A percentile compares a stretch with the other conserved stretches of the same genome.
Evolutionary conservation across 1,284 basidiomycete genomes (phyloP).

Genomic region (Leccinum pachyderme): DNA sequence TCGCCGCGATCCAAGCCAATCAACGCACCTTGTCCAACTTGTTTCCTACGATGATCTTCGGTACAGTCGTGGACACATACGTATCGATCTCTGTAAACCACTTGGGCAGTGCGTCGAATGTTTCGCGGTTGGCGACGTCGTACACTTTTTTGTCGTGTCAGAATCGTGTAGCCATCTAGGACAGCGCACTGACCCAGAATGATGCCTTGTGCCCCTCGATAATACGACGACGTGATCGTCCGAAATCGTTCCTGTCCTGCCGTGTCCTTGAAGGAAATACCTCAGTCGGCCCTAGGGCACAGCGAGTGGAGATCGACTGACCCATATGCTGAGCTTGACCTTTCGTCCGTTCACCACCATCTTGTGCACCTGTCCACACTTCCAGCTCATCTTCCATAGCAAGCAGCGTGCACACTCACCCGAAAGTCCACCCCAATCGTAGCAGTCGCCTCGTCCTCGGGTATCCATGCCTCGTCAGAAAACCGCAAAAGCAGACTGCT

Average conservation of each 20-base stretch:
- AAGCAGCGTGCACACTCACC: constrained; percentile 41
- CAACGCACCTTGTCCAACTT: constrained; percentile 86
- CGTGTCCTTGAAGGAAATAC: constrained; percentile 60
- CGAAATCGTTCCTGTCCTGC: constrained; percentile 90
- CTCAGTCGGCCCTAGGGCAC: not conserved
- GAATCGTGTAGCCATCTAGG: not conserved
- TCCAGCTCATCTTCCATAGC: not conserved
- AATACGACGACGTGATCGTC: constrained; percentile 90
- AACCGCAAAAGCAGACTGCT: constrained; percentile 90
- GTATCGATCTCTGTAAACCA: constrained; percentile 97
- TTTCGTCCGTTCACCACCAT: constrained; percentile 79
- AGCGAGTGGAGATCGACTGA: constrained; percentile 33
- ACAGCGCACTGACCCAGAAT: constrained; percentile 68
- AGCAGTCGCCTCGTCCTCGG: constrained; percentile 91
- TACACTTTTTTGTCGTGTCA: constrained; percentile 61
- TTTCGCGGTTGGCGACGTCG: constrained; percentile 87
- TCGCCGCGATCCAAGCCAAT: not conserved
- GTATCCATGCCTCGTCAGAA: constrained; percentile 95
- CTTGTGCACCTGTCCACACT: constrained; percentile 64
- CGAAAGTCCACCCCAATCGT: constrained; percentile 91
- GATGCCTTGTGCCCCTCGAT: constrained; percentile 91
- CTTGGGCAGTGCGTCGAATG: constrained; percentile 87
- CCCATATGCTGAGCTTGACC: constrained; percentile 84
- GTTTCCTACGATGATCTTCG: constrained; percentile 94
- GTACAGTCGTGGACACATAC: constrained; percentile 85